Evolutionary conservation across 2,329 filamentous ascomycete genomes (phyloP).

Genomic region (Diplodia mutila): DNA sequence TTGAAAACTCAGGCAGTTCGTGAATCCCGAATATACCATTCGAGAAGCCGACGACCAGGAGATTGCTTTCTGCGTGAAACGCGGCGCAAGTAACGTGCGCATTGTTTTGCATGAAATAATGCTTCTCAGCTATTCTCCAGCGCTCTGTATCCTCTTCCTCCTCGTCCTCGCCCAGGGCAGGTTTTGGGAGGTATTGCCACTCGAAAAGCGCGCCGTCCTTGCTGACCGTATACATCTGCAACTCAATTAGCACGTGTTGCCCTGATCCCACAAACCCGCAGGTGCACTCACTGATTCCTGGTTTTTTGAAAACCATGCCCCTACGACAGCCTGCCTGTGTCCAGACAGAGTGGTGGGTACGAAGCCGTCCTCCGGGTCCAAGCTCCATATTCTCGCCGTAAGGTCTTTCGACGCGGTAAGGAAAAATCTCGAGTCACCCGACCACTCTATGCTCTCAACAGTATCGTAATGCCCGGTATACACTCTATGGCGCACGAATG

Average conservation of each 20-base stretch:
- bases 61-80: constrained; percentile 82
- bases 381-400: constrained; percentile 92
- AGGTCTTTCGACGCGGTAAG: constrained; percentile 89
- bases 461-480: constrained; percentile 88
- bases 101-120: constrained; percentile 93
- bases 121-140: constrained; percentile 88
- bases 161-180: constrained; percentile 55
- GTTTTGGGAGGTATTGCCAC: constrained; percentile 78
- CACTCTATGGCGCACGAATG: constrained; percentile 85
- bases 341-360: constrained; percentile 86
- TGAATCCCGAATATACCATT: constrained; percentile 93
- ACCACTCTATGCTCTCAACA: constrained; percentile 90
- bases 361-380: constrained; percentile 85
- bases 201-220: constrained; percentile 96
- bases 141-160: constrained; percentile 69
- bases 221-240: constrained; percentile 84
- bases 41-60: constrained; percentile 96
- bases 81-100: constrained; percentile 87
- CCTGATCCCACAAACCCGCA: neutral
- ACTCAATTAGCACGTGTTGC: constrained; percentile 3
- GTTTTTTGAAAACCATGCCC: constrained; percentile 95
- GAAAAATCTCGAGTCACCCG: constrained; percentile 93
- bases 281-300: constrained; percentile 70
- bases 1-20: constrained; percentile 93
- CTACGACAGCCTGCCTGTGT: constrained; percentile 85